Conservation (phyloP, 352 stramenopile species). For the Phytophthora tentaculata region DNA sequence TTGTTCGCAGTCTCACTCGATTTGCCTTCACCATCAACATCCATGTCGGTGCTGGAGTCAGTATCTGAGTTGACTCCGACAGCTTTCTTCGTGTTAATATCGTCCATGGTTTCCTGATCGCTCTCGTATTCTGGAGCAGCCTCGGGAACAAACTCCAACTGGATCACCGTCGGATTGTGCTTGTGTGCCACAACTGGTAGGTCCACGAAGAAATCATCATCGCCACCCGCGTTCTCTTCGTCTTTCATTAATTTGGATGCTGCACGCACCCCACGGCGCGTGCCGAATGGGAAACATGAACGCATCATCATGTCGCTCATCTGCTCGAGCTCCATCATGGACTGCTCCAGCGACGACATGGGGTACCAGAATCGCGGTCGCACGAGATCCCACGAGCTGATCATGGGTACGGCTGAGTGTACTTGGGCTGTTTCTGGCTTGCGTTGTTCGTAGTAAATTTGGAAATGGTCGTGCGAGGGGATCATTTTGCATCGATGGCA, state of each 20-base stretch:
- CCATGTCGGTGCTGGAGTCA: too few relatives aligned
- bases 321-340: constrained; percentile 51
- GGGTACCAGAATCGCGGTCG: constrained; percentile 56
- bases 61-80: too few relatives aligned
- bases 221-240: neutral
- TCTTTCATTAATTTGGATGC: constrained; percentile 2
- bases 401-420: constrained; percentile 27
- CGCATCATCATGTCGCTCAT: constrained; percentile 38
- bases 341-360: constrained; percentile 60
- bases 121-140: too few relatives aligned
- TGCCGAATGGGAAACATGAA: constrained; percentile 14
- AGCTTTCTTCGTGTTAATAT: too few relatives aligned
- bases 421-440: constrained; percentile 12
- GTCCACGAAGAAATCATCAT: constrained; percentile 18
- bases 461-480: neutral
- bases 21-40: too few relatives aligned
- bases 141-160: too few relatives aligned
- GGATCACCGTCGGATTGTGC: too few relatives aligned
- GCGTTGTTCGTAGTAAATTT: constrained; percentile 5
- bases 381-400: constrained; percentile 59
- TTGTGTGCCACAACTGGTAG: constrained; percentile 4
- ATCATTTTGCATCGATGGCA: too few relatives aligned
- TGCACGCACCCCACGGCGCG: neutral
- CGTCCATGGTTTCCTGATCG: too few relatives aligned
- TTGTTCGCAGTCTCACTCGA: too few relatives aligned